Evolutionary conservation across 2,329 filamentous ascomycete species (phyloP).

Genomic region (Cytospora piceae): DNA sequence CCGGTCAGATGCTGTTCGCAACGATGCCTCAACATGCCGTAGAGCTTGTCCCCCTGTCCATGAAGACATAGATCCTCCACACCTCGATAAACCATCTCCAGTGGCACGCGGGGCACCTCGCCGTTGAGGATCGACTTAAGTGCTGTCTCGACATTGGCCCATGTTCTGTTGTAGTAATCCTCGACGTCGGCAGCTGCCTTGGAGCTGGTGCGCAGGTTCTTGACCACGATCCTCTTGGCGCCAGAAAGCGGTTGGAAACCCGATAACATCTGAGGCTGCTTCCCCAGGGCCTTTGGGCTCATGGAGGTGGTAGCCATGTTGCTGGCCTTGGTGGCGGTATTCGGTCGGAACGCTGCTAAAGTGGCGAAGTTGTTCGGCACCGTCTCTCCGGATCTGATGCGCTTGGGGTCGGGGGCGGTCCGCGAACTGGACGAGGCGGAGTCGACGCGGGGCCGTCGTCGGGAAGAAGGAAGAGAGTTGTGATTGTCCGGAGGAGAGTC

Average conservation of each 20-base stretch:
- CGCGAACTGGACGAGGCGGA: slow-evolving; percentile 32
- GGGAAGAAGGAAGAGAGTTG: slow-evolving; percentile 28
- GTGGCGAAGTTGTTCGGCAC: not conserved
- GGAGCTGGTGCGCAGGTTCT: slow-evolving; percentile 77
- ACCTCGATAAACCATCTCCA: slow-evolving; percentile 86
- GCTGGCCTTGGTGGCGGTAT: slow-evolving; percentile 19
- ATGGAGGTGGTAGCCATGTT: slow-evolving; percentile 31
- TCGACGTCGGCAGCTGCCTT: slow-evolving; percentile 64
- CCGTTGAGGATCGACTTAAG: slow-evolving; percentile 74
- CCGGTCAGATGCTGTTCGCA: slow-evolving; percentile 71
- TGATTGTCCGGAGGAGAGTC: slow-evolving; percentile 17
- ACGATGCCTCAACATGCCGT: slow-evolving; percentile 64
- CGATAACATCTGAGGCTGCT: slow-evolving; percentile 43
- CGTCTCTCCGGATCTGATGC: slow-evolving; percentile 34
- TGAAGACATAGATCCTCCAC: slow-evolving; percentile 91
- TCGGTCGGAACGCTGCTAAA: slow-evolving; percentile 8
- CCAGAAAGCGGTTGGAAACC: slow-evolving; percentile 74
- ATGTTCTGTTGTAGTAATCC: slow-evolving; percentile 77
- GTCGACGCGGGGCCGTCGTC: slow-evolving; percentile 38
- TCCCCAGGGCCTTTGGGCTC: slow-evolving; percentile 41
- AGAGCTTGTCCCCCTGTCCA: slow-evolving; percentile 70
- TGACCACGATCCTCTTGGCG: slow-evolving; percentile 87
- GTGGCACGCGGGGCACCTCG: slow-evolving; percentile 66
- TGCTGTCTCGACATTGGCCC: slow-evolving; percentile 73
- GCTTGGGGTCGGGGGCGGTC: slow-evolving; percentile 37